Evolutionary conservation across 495 filamentous ascomycete species (phyloP).

Genomic region (Parathielavia appendiculata): DNA sequence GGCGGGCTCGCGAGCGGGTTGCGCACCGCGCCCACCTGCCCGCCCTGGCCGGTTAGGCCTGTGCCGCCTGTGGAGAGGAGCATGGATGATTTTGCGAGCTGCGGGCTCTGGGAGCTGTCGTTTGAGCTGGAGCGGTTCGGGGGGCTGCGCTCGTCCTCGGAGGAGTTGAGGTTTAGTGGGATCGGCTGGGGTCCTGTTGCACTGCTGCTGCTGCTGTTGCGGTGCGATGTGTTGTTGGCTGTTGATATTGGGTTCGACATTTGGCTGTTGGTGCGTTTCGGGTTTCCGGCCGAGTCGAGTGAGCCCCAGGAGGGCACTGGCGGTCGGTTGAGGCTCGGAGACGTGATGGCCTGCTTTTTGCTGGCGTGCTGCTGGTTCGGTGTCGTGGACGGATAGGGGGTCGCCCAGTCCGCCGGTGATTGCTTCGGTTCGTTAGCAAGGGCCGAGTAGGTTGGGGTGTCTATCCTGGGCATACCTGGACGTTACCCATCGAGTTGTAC

Average conservation of each 20-base stretch:
- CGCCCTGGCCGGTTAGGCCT: not conserved
- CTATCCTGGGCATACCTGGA: constrained; percentile 23
- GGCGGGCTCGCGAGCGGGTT: constrained; percentile 49
- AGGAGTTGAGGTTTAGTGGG: constrained; percentile 69
- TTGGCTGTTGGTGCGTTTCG: constrained; percentile 21
- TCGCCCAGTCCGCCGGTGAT: constrained; percentile 26
- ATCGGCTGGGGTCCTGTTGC: constrained; percentile 19
- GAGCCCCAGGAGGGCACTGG: constrained; percentile 29
- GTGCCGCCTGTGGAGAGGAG: constrained; percentile 3
- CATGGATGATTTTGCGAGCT: constrained; percentile 38
- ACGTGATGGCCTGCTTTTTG: constrained; percentile 29
- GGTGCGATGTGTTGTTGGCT: not conserved
- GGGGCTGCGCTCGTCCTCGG: constrained; percentile 63
- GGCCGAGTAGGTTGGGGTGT: not conserved
- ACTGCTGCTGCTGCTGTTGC: constrained; percentile 13
- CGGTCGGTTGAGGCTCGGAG: constrained; percentile 20
- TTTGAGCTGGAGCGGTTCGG: constrained; percentile 40
- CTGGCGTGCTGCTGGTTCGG: constrained; percentile 22
- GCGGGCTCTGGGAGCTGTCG: constrained; percentile 31
- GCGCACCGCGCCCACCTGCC: constrained; percentile 21
- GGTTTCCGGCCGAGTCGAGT: not conserved
- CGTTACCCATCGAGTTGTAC: constrained; percentile 33
- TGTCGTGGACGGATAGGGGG: constrained; percentile 19
- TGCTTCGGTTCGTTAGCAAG: not conserved
- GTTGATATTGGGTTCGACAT: constrained; percentile 8